Evolutionary conservation across 495 filamentous ascomycete species (phyloP).

Genomic region (Aspergillus mulundensis): DNA sequence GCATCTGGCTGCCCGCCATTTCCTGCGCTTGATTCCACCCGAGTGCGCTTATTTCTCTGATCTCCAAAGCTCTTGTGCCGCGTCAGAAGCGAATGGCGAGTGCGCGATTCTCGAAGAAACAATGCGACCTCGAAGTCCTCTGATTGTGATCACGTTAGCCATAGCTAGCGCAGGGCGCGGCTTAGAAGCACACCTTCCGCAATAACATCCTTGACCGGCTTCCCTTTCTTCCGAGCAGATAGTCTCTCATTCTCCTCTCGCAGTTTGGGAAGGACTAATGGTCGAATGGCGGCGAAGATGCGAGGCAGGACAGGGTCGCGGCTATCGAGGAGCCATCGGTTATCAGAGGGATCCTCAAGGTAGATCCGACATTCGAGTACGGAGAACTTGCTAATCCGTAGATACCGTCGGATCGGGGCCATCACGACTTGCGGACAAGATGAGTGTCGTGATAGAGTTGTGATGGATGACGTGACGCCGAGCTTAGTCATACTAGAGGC

Average conservation of each 20-base stretch:
- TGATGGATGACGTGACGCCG: not conserved
- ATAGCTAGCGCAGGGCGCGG: too few species aligned
- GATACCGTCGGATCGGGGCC: conserved; percentile 79
- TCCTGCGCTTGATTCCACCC: conserved; percentile 37
- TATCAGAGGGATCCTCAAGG: conserved; percentile 80
- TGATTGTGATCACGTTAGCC: conserved; percentile 24
- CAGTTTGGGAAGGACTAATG: conserved; percentile 82
- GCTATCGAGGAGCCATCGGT: conserved; percentile 72
- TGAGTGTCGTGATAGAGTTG: not conserved
- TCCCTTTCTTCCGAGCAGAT: conserved; percentile 56
- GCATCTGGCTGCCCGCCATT: conserved; percentile 32
- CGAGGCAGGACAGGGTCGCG: conserved; percentile 70
- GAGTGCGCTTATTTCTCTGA: conserved; percentile 42
- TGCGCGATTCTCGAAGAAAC: conserved; percentile 83
- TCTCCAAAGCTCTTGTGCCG: conserved; percentile 71
- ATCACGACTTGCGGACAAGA: conserved; percentile 35
- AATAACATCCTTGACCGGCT: conserved; percentile 83
- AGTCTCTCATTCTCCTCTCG: conserved; percentile 77
- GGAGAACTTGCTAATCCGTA: conserved; percentile 81
- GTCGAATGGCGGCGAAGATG: conserved; percentile 77
- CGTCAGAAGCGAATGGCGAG: conserved; percentile 82
- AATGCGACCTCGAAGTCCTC: conserved; percentile 95
- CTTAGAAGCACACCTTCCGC: conserved; percentile 56
- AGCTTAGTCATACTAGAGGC: not conserved
- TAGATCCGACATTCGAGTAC: conserved; percentile 95